Evolutionary conservation across 345 rosid genomes (phyloP), one percentile per base, ranked within the genome.

Genomic region (Pugionium cornutum): DNA sequence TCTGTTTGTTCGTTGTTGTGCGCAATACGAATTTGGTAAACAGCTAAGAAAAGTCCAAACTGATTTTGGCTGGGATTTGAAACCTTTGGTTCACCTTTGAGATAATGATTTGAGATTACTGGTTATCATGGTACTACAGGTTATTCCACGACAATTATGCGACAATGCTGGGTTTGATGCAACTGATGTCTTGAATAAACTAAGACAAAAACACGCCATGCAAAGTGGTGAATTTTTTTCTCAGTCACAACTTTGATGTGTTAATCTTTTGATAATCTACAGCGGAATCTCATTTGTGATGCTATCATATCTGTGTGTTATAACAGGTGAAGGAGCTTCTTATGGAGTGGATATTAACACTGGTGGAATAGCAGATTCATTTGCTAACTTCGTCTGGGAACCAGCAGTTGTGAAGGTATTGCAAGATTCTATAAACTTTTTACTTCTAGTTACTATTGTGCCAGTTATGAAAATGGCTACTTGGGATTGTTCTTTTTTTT

Each of bases 161-260:
- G 97, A 91, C 78, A 95, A 95, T 83, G 99, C 99, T 69, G 99
- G 97, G 66, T 95, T 89, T 80, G 99, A 95, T 78, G 96, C 99
- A 39, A 95, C 97, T 78, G 99, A 95, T 78, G 91, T 95, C 57
- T 79, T 95, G 78, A 95, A 91, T 81, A 95, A 95, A 83, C 75
- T 91, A 57, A 85, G 99, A 69, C 96, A 91, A 80, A 95, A 95
- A 58, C 99, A 95, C 77, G 92, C 94, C 25, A 89, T 83, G 70
- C 87, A 86, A 63, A 86, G 91, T 43, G 97, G 99, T 95, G 67
- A 58, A 80, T 42, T 25, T 57, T 18, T 63, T 26, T 53, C 7
- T 52, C 37, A 4, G 1, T 46, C 55, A 43, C 62, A 68, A 49
- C 32, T 43, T 56, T 30, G 2, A 54, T 48, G 30, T 63, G 8